Evolutionary conservation across 2,329 filamentous ascomycete species (phyloP), one percentile per base, ranked within the genome.

Genomic region (Colletotrichum costaricense): DNA sequence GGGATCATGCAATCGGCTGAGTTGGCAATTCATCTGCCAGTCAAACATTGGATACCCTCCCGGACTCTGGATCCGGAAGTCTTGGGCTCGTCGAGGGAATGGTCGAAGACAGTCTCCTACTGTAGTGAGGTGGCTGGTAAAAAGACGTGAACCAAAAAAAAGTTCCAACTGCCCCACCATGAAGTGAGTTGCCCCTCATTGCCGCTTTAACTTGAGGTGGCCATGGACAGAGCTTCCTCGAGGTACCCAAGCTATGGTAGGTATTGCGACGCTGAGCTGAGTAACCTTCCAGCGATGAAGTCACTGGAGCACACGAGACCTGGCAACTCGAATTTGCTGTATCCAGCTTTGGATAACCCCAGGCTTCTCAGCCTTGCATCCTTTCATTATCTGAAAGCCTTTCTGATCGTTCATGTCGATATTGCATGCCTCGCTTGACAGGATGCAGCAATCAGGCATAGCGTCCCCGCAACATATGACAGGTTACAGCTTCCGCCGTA

Each of bases 151-250:
- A 75, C 66, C 69, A 55, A 57, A 72, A 65, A 67, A 69, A 73
- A 63, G 59, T 63, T 63, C 63, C 80, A 91, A 85, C 77, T 93
- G 93, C 79, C 86, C 93, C 55, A 88, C 90, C 68, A 81, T 88
- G 16, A 85, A 88, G 30, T 85, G 85, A 12, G 85, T 85, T 76
- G 93, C 90, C 79, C 88, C 84, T n/a, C 92, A 12, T 93, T 93
- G 76, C 91, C 93, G 56, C 89, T 93, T 58, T 91, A 92, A 75
- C 22, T 63, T 3, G 86, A 91, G 71, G 19, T 28, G 5, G 24
- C 4, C 86, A 91, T 71, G n/a, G 30, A 66, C 33, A 63, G 60
- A 73, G 71, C 67, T 73, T 66, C 60, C 60, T 24, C 14, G 16
- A 42, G 38, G 38, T 19, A 42, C 38, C 38, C 42, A 16, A 73